These are phyloP conservation scores for Penicillium chermesinum DNA, from an alignment of 495 filamentous ascomycete species.

Conservation along the genomic window DNA sequence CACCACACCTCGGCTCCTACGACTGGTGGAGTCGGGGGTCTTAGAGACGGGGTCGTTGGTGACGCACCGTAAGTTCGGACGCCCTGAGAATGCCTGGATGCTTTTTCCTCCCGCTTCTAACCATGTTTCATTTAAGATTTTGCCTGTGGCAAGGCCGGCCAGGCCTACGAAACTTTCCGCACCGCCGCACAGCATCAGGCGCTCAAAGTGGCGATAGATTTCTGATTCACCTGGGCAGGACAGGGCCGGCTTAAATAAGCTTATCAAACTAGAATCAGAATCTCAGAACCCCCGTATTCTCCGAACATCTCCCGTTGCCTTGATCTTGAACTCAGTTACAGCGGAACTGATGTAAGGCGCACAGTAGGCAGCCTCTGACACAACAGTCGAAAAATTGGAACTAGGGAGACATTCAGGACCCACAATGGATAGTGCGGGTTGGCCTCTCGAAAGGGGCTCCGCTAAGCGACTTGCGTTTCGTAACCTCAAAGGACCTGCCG, in stretches of 20 bases:
- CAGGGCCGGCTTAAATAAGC: neutral
- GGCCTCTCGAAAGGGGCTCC: neutral
- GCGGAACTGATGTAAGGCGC: too few relatives aligned
- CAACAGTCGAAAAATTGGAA: neutral
- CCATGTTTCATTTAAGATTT: constrained; percentile 6
- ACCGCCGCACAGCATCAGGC: constrained; percentile 15
- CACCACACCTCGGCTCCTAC: constrained; percentile 39
- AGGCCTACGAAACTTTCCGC: constrained; percentile 15
- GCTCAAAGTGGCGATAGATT: constrained; percentile 23
- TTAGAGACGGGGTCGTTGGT: constrained; percentile 26
- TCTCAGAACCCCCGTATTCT: neutral
- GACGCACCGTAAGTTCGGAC: constrained; percentile 41
- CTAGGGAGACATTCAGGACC: neutral
- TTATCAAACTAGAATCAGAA: too few relatives aligned
- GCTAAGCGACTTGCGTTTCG: neutral
- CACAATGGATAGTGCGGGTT: neutral
- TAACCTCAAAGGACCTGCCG: neutral
- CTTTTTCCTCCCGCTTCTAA: neutral
- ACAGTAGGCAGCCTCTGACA: neutral
- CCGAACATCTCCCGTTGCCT: neutral
- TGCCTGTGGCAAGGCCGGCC: constrained; percentile 3
- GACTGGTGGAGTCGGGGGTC: constrained; percentile 28
- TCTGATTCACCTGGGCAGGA: neutral
- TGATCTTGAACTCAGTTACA: neutral
- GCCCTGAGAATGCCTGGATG: too few relatives aligned